These are phyloP conservation scores for Fallopia convolvulus DNA, from an alignment of 148 eudicot genomes.

Conservation along the genomic window DNA sequence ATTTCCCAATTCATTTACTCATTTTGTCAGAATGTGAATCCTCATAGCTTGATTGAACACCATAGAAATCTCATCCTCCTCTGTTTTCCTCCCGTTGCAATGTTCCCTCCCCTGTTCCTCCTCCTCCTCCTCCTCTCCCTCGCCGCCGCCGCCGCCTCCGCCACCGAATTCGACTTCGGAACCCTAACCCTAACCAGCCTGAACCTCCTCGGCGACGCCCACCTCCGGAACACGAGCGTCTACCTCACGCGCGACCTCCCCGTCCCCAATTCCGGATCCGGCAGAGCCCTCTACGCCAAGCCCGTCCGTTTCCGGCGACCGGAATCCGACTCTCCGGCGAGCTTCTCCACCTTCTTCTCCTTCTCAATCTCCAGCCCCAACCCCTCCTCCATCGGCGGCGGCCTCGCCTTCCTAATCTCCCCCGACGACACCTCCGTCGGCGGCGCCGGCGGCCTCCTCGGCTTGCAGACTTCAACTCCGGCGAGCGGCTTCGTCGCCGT, in stretches of 20 bases:
- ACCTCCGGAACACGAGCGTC: conserved; percentile 49
- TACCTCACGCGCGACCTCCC: conserved; percentile 59
- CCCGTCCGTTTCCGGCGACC: conserved; percentile 45
- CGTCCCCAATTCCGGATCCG: conserved; percentile 80
- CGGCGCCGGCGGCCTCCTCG: conserved; percentile 43
- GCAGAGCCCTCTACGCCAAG: conserved; percentile 41
- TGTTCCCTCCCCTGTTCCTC: background rate
- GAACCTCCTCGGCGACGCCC: conserved; percentile 81
- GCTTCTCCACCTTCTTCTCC: conserved; percentile 68
- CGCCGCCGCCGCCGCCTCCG: background rate
- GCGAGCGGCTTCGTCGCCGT: conserved; percentile 48
- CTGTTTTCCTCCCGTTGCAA: background rate
- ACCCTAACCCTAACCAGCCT: conserved; percentile 53
- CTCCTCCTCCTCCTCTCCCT: background rate
- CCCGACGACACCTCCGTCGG: conserved; percentile 41
- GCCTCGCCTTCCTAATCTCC: conserved; percentile 62
- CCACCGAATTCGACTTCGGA: conserved; percentile 56
- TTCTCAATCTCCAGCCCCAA: conserved; percentile 54
- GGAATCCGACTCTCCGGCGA: conserved; percentile 15
- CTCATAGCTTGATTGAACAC: background rate
- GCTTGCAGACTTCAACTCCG: conserved; percentile 20
- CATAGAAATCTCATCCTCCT: background rate
- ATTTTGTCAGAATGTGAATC: no score
- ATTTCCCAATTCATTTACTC: background rate
- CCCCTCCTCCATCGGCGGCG: conserved; percentile 80